Evolutionary conservation across 139 green algal species (phyloP), one percentile per base, ranked within the genome.

Genomic region (Coelastrella sp.): DNA sequence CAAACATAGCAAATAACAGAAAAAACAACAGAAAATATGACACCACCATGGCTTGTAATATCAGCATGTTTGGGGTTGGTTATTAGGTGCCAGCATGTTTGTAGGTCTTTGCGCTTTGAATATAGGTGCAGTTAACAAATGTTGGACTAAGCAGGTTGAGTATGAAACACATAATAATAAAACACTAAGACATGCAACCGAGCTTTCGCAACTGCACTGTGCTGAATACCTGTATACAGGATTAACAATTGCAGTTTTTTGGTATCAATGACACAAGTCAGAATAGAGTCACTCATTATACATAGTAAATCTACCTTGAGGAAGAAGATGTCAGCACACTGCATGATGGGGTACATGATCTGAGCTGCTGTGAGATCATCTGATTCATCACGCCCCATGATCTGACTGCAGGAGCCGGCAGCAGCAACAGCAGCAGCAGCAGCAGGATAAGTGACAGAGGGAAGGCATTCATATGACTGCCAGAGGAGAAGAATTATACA

Each of bases 331-430:
- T 99, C 97, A 6, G 97, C 97, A 63, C 95, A 98, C 94, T 99
- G 98, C 98, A 99, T 99, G 94, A 96, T 97, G 10, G 98, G 98
- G 94, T 99, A 99, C 93, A 99, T 99, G 88, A 99, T 99, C 93
- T 99, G 98, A 8, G 97, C 96, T 0, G 98, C 97, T 22, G 91
- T 95, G 22, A 99, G 93, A 57, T 99, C 98, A 78, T 99, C 98
- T 8, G 92, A 96, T 94, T 99, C 98, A 61, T 65, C 93, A 85
- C 98, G 96, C 7, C 98, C 98, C 98, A 99, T 99, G 94, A 99
- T 99, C 91, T 98, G 96, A 24, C 96, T 98, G 91, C 68, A 85
- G 24, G 35, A 3, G 17, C 7, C 70, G 7, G 35, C 76, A 8
- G 74, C 14, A 80, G 81, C 10, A 24, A 61, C 80, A 73, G 24